Conservation (phyloP, 306 rosid species). For the Sicyos edulis region DNA sequence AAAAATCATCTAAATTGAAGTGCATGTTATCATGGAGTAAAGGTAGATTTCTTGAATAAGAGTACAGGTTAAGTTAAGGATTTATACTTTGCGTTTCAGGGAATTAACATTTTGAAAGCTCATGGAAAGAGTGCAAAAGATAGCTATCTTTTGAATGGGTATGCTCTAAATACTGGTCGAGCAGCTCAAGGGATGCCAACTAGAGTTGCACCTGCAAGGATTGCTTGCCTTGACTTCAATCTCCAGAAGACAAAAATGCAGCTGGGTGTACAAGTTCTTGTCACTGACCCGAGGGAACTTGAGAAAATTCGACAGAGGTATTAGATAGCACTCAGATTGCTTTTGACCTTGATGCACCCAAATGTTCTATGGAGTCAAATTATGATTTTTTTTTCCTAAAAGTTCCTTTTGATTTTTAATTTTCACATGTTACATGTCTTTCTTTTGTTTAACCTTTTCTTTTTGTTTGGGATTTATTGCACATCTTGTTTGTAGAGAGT, state of each 20-base stretch:
- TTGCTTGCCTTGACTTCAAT: conserved; percentile 95
- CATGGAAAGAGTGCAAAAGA: conserved; percentile 95
- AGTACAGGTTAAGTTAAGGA: not conserved
- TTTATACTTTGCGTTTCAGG: conserved; percentile 38
- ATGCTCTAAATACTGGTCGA: conserved; percentile 87
- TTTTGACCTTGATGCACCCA: conserved; percentile 5
- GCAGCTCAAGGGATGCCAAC: conserved; percentile 99
- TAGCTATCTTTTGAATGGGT: conserved; percentile 87
- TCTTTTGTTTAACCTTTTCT: not conserved
- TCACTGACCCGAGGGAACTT: conserved; percentile 85
- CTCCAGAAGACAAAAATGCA: conserved; percentile 99
- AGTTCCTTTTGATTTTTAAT: not conserved
- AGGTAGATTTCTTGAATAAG: not conserved
- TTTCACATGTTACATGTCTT: not conserved
- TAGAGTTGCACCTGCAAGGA: conserved; percentile 84
- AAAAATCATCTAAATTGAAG: not conserved
- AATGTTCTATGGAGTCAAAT: not conserved
- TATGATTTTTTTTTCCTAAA: not conserved
- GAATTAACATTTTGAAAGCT: conserved; percentile 89
- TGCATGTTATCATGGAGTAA: not conserved
- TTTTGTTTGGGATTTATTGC: not conserved
- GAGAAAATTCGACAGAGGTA: conserved; percentile 97
- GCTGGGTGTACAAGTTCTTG: conserved; percentile 92
- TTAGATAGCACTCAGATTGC: not conserved
- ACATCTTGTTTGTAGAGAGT: conserved; percentile 52